Evolutionary conservation across 805 yeast genomes (phyloP), one percentile per base, ranked within the genome.

Genomic region (Candida boleticola): DNA sequence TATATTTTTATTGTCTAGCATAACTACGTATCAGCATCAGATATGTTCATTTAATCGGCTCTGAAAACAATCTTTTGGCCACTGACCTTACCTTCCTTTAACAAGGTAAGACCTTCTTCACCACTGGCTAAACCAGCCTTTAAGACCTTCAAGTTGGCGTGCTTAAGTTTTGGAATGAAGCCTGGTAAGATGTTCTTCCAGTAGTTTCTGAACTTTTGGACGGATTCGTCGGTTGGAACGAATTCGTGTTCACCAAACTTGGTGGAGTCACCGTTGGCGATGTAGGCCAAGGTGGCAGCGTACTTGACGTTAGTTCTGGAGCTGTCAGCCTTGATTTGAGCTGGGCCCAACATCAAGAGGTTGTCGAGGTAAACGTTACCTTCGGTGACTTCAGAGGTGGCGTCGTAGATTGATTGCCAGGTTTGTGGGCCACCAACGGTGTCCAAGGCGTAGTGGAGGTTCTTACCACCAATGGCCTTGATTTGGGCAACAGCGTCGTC

Each of bases 51-150:
- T n/a, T n/a, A n/a, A n/a, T 33, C 11, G 4, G 19, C 29, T 36
- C 67, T 60, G 48, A 69, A 64, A 6, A 74, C 76, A 43, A 75
- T 46, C 54, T 76, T 76, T 46, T 66, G 70, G 39, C 62, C 75
- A 43, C 69, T 59, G 10, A 71, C 74, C 51, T 72, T 66, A 39
- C 61, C 59, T 10, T 59, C 52, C 44, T 54, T 58, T 40, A 71
- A 54, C 49, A 73, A 49, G 2, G 50, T 50, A 16, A 73, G 53
- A 7, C 72, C 77, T 41, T 64, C 66, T 34, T 68, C 64, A 17
- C 46, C 60, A 34, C 55, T 45, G 19, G 50, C 58, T 17, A 61
- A 52, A 5, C 67, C 69, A 4, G 51, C 35, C 26, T 47, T 14
- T 39, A 63, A 55, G 11, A 63, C 61, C 39, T 37, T 45, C 44